Percentiles rank a stretch among this genome's conserved stretches.
These are phyloP conservation scores for Botryotinia globosa DNA, from an alignment of 2,329 filamentous ascomycete species.

Conservation along the genomic window DNA sequence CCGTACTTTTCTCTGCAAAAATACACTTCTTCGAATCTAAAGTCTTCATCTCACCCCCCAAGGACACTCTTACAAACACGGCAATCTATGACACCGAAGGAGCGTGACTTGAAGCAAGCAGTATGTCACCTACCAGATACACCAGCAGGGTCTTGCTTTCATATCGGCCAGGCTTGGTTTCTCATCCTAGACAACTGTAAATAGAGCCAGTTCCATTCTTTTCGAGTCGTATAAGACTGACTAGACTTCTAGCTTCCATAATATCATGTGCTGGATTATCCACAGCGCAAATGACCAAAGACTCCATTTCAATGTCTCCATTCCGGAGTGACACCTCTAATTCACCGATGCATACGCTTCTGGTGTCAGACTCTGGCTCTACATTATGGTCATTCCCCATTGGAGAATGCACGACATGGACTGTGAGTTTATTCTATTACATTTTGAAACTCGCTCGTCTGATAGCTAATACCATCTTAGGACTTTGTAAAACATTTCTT, in stretches of 20 bases:
- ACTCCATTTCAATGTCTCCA: not conserved
- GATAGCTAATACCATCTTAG: not conserved
- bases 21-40: conserved; percentile 40
- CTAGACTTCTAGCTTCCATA: not conserved
- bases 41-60: conserved; percentile 42
- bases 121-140: conserved; percentile 43
- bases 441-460: not conserved
- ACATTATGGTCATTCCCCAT: conserved; percentile 4
- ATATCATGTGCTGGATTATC: not conserved
- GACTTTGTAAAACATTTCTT: conserved; percentile 16
- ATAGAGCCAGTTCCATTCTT: conserved; percentile 22
- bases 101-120: conserved; percentile 48
- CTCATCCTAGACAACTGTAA: conserved; percentile 46
- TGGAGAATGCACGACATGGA: conserved; percentile 10
- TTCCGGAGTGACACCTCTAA: not conserved
- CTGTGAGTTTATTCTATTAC: not conserved
- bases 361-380: not conserved
- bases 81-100: conserved; percentile 42
- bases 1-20: conserved; percentile 49
- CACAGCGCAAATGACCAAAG: not conserved
- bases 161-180: conserved; percentile 50
- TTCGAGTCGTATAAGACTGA: not conserved
- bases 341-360: not conserved
- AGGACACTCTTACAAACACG: conserved; percentile 46
- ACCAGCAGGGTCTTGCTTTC: conserved; percentile 44